Evolutionary conservation across 768 basidiomycete species (phyloP), one percentile per base, ranked within the genome.

Genomic region (Lactarius trivialis): DNA sequence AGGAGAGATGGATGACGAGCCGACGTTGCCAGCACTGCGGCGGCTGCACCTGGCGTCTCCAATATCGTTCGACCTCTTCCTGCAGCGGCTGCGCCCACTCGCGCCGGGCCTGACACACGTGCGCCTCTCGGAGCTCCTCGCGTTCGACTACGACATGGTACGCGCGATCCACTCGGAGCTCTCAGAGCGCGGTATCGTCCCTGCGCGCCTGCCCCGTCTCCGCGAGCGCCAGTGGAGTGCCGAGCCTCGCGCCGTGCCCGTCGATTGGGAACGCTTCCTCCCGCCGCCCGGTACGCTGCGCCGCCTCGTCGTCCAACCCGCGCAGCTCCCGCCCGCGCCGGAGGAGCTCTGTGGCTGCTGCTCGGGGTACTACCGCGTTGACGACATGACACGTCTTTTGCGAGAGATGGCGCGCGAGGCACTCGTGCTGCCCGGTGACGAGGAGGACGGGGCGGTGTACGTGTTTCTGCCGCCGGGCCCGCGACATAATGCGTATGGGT

Each of bases 11-110:
- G 60, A n/a, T 1, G 49, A 64, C 48, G 50, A 34, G 8, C 50
- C 49, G 12, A 60, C 56, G 6, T 26, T 66, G 21, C 65, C 65
- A 15, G 41, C 56, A 2, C 53, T 66, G 2, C 37, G 58, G 7
- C 65, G 63, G 15, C 63, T 66, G 17, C 65, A 66, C 56, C 65
- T 66, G 34, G 59, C 63, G 28, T 65, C 65, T 7, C 65, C 65
- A 0, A 59, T 66, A 59, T 51, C 62, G 14, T 66, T 66, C 52
- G 65, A 64, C 36, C 58, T 56, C 36, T 63, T 66, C 65, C 36
- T 66, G 4, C 65, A 56, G 9, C 65, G 62, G 24, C 51, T 66
- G 12, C 56, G 59, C 26, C 63, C 63, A 15, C 65, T 60, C 45
- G 65, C 65, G 17, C 65, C 65, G 1, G 1, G 15, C 21, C 58